Base-by-base conservation (phyloP, 257 asterid species). In the Nemophila menziesii region DNA sequence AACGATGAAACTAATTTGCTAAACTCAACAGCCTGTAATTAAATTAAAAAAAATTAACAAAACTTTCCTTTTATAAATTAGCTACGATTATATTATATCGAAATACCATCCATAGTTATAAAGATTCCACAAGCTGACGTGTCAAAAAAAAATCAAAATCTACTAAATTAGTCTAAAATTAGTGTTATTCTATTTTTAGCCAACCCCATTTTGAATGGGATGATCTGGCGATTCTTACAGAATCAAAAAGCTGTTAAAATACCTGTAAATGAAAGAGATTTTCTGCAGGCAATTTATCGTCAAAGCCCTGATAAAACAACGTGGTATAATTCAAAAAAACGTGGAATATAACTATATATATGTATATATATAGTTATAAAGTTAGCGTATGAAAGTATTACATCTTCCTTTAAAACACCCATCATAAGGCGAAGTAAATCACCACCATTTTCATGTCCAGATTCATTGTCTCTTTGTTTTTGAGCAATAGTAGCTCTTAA, bases 251-350 rank as follows among this genome's bases (percentile, higher is more conserved):
- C 18, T 20, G 46, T 9, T 23, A 33, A 20, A 51, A 43, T 78
- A 90, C 98, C 98, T 90, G 96, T 54, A 90, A 92, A 72, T 85
- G 94, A 61, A 79, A 79, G 29, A 67, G 75, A 75, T 77, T 85
- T 56, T 90, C 93, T 20, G 83, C 75, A 15, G 92, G 92, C 75
- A 90, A 53, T 55, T 81, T 89, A 70, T 85, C 94, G 70, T 81
- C 96, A 69, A 78, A 78, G 47, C 85, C 93, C 98, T 85, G 71
- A 43, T 34, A 63, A 52, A 46, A 52, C 63, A 65, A 52, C 59
- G 56, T 47, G 65, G 34, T 39, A 53, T 13, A 8, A 41, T 49
- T 58, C n/a, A n/a, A n/a, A n/a, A n/a, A 23, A 29, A 34, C 34
- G 48, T 27, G 52, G 43, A n/a, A n/a, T n/a, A n/a, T n/a, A n/a